These are phyloP conservation scores for Ophiocordyceps polyrhachis-furcata DNA, from an alignment of 2,329 filamentous ascomycete genomes.

Conservation along the genomic window DNA sequence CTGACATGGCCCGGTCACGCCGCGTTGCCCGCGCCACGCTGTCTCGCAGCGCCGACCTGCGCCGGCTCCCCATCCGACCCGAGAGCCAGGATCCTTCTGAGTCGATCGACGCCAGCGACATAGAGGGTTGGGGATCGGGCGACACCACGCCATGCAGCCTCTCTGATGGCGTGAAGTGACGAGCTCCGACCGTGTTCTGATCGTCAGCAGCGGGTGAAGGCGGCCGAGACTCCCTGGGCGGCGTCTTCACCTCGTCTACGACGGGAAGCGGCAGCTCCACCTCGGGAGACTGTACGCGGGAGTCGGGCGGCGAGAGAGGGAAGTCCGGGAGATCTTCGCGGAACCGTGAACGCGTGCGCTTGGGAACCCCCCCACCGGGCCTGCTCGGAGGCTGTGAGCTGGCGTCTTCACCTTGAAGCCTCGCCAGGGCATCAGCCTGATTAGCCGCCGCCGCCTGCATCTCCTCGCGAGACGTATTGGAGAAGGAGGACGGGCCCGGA, in stretches of 20 bases:
- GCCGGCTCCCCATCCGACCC: slow-evolving; percentile 38
- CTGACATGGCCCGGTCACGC: slow-evolving; percentile 16
- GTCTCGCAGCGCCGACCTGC: slow-evolving; percentile 25
- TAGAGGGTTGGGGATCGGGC: slow-evolving; percentile 49
- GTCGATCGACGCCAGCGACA: slow-evolving; percentile 84
- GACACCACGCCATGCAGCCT: slow-evolving; percentile 16
- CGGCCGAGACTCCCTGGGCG: slow-evolving; percentile 9
- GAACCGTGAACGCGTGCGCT: slow-evolving; percentile 78
- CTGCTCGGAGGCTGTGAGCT: slow-evolving; percentile 10
- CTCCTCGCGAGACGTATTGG: slow-evolving; percentile 79
- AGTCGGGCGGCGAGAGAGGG: slow-evolving; percentile 69
- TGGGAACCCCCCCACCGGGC: slow-evolving; percentile 34
- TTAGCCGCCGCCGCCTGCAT: slow-evolving; percentile 31
- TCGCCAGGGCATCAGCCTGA: slow-evolving; percentile 16
- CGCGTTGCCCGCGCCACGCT: slow-evolving; percentile 16
- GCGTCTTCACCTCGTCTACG: slow-evolving; percentile 10
- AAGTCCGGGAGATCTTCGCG: slow-evolving; percentile 80
- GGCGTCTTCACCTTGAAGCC: slow-evolving; percentile 15
- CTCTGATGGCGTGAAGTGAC: slow-evolving; percentile 14
- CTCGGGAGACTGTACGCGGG: slow-evolving; percentile 62
- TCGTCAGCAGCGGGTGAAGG: slow-evolving; percentile 20
- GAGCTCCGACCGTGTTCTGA: slow-evolving; percentile 25
- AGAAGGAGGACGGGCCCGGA: slow-evolving; percentile 57
- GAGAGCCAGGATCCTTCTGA: slow-evolving; percentile 95
- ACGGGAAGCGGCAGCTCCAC: slow-evolving; percentile 25